Base-by-base conservation (phyloP, 257 asterid species). In the Penstemon eatonii region DNA sequence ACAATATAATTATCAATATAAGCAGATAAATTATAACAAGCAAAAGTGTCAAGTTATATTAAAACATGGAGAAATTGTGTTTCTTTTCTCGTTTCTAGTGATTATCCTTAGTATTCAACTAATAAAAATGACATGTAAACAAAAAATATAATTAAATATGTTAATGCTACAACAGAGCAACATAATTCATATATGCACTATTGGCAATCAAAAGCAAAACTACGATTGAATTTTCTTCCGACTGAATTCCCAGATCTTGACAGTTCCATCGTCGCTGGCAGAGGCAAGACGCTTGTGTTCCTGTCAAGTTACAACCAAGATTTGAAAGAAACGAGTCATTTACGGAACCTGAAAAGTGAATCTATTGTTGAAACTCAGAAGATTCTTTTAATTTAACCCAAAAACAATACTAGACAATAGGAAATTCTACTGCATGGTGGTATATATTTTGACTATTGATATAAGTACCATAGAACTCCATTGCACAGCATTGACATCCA, bases 401-500 rank as follows among this genome's bases (percentile, higher is more conserved):
- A 25, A 25, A 25, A 25, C 33, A 25, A 25, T 25, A 25, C 33
- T 25, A 25, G 2, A 25, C 33, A 25, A 25, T 25, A 25, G 33
- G 33, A 25, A 25, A 25, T 25, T 60, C 33, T 18, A 69, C 18
- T 42, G 66, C 59, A 56, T 45, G 58, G 49, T 2, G 55, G 10
- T 25, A 66, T 50, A 56, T 40, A 54, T 77, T 69, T 63, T 12
- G 6, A 40, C 37, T 11, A 41, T 4, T 46, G 40, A 65, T 7
- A 65, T 53, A 70, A 52, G 82, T 89, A 92, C 99, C 87, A 10
- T 78, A 61, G 88, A 67, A 77, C 81, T 78, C 96, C 99, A 94
- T 66, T 79, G 91, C 75, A 94, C 96, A 67, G 83, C 76, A 81
- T 94, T 94, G 61, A 94, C 76, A 79, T 94, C 97, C 96, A 83